phyloP scores from a whole-genome alignment of 352 stramenopile genomes.

The Thalassiosira exigua region DNA sequence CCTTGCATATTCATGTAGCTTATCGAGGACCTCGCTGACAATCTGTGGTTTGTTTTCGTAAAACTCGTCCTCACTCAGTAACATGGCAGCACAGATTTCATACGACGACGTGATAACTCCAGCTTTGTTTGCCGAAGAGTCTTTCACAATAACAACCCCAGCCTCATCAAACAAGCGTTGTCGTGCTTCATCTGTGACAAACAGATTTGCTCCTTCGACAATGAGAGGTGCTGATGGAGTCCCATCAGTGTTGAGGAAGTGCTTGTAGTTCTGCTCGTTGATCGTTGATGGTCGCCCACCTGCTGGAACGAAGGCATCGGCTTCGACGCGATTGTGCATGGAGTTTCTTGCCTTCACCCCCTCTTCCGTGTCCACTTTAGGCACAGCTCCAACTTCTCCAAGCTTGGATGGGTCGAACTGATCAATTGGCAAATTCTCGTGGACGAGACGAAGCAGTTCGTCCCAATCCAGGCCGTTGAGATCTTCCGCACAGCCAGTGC shows the following conservation, averaged over 20 bases:
- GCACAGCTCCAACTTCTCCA: constrained; percentile 65
- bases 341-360: constrained; percentile 95
- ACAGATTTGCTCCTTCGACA: constrained; percentile 97
- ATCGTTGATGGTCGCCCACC: constrained; percentile 95
- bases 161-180: constrained; percentile 93
- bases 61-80: constrained; percentile 96
- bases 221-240: constrained; percentile 93
- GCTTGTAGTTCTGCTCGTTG: constrained; percentile 93
- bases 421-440: constrained; percentile 89
- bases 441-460: constrained; percentile 92
- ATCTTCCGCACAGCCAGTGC: constrained; percentile 92
- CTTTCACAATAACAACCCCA: constrained; percentile 96
- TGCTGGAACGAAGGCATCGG: constrained; percentile 97
- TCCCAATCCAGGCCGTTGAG: constrained; percentile 91
- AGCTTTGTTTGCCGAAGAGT: constrained; percentile 94
- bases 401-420: constrained; percentile 89
- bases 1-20: constrained; percentile 91
- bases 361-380: constrained; percentile 89
- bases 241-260: constrained; percentile 87
- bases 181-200: constrained; percentile 94
- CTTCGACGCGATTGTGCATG: constrained; percentile 95
- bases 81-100: constrained; percentile 92
- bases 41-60: constrained; percentile 93
- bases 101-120: constrained; percentile 88
- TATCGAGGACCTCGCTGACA: constrained; percentile 94